Conservation (phyloP, 163 green algal species). For the Picocystis sp. region DNA sequence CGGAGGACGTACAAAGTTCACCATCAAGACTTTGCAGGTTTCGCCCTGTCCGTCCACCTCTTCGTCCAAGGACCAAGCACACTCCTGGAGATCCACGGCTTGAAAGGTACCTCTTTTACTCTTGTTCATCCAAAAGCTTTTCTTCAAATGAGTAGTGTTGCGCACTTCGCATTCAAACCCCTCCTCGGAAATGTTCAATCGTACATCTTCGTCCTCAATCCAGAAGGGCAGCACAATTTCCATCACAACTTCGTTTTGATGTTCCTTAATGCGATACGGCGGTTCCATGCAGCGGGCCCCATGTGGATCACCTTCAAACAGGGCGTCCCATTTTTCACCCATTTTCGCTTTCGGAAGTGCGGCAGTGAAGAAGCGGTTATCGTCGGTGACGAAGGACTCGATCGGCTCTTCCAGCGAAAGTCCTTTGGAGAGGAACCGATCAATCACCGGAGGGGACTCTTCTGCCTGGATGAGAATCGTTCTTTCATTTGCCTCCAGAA, state of each 20-base stretch:
- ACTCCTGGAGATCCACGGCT: slow-evolving; percentile 20
- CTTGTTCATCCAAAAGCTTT: slow-evolving; percentile 36
- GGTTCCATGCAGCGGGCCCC: slow-evolving; percentile 41
- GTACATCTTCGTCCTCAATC: slow-evolving; percentile 42
- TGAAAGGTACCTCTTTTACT: slow-evolving; percentile 11
- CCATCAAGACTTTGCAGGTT: slow-evolving; percentile 23
- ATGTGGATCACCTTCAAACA: slow-evolving; percentile 48
- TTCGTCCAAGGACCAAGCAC: slow-evolving; percentile 39
- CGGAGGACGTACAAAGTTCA: slow-evolving; percentile 32
- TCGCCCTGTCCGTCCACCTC: slow-evolving; percentile 17
- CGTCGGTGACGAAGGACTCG: slow-evolving; percentile 18
- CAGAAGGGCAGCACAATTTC: slow-evolving; percentile 55
- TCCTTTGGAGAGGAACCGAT: slow-evolving; percentile 20
- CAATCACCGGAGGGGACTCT: slow-evolving; percentile 35
- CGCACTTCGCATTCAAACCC: slow-evolving; percentile 28
- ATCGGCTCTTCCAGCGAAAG: slow-evolving; percentile 23
- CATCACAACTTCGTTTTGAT: slow-evolving; percentile 35
- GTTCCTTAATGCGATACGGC: slow-evolving; percentile 38
- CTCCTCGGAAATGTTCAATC: slow-evolving; percentile 20
- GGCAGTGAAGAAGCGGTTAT: slow-evolving; percentile 39
- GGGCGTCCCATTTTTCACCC: slow-evolving; percentile 24
- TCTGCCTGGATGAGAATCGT: slow-evolving; percentile 33
- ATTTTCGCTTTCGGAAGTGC: slow-evolving; percentile 28
- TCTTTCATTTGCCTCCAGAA: slow-evolving; percentile 23
- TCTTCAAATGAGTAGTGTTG: slow-evolving; percentile 17